These are phyloP conservation scores for Cryphonectria naterciae DNA, from an alignment of 2,329 filamentous ascomycete genomes.

Conservation along the genomic window DNA sequence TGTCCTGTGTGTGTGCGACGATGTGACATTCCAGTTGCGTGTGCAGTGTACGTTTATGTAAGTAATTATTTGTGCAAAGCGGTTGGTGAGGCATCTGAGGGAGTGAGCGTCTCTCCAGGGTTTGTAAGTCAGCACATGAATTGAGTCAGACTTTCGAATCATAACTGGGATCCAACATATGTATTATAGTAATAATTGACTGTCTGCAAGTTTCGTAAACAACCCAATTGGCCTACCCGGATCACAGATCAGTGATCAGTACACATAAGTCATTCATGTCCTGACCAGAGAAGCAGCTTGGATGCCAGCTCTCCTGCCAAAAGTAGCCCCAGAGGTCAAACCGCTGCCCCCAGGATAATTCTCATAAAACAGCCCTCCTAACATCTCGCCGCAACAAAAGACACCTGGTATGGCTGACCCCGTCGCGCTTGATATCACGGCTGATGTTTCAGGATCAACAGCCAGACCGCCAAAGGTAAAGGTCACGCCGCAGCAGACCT, in stretches of 20 bases:
- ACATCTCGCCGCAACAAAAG: conserved; percentile 67
- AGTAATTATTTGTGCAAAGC: not conserved
- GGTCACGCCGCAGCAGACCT: conserved; percentile 67
- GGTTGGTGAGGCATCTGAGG: not conserved
- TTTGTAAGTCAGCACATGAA: not conserved
- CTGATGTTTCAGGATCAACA: conserved; percentile 57
- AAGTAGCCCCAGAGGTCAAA: conserved; percentile 62
- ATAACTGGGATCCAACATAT: too few relatives aligned
- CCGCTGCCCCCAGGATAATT: conserved; percentile 69
- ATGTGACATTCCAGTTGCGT: not conserved
- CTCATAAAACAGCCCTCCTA: conserved; percentile 65
- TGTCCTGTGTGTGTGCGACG: not conserved
- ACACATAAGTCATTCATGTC: too few relatives aligned
- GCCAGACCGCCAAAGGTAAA: conserved; percentile 70
- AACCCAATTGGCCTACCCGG: too few relatives aligned
- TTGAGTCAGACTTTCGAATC: too few relatives aligned
- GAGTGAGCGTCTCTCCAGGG: not conserved
- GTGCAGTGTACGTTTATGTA: not conserved
- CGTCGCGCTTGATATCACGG: conserved; percentile 52
- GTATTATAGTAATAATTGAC: not conserved
- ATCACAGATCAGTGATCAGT: too few relatives aligned
- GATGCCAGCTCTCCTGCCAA: conserved; percentile 47
- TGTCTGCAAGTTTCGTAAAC: too few relatives aligned
- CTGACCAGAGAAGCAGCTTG: conserved; percentile 36
- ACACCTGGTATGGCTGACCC: conserved; percentile 55